Evolutionary conservation across 805 yeast species (phyloP).

Genomic region (Kurtzmaniella fragi): DNA sequence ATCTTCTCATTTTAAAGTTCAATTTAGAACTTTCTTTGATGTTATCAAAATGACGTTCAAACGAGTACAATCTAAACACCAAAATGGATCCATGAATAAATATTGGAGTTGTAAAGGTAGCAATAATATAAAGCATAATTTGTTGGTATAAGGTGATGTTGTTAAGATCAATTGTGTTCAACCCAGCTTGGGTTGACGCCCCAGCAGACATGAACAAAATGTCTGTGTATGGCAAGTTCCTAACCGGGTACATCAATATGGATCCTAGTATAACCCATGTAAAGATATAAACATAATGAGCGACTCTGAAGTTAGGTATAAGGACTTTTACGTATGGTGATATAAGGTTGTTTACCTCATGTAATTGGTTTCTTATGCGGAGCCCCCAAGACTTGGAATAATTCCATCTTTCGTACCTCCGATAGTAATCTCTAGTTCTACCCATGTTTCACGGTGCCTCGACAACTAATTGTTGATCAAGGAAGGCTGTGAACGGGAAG

Average conservation of each 20-base stretch:
- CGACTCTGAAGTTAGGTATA: conserved; percentile 54
- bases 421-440: not conserved
- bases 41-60: conserved; percentile 79
- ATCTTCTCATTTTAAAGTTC: conserved; percentile 77
- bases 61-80: conserved; percentile 80
- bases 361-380: conserved; percentile 29
- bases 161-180: conserved; percentile 74
- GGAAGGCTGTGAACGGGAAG: too few relatives aligned
- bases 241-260: conserved; percentile 70
- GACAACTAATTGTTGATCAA: too few relatives aligned
- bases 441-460: not conserved
- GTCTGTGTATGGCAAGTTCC: conserved; percentile 66
- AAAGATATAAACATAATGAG: conserved; percentile 70
- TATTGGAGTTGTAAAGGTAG: conserved; percentile 78
- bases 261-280: conserved; percentile 61
- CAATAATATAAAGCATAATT: conserved; percentile 55
- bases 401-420: conserved; percentile 2
- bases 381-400: conserved; percentile 1
- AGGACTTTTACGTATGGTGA: conserved; percentile 38
- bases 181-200: conserved; percentile 86
- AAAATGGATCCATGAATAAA: conserved; percentile 78
- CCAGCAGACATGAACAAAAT: conserved; percentile 72
- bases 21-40: conserved; percentile 73
- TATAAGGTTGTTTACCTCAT: conserved; percentile 26
- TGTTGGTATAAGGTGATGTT: conserved; percentile 72